These are phyloP conservation scores for Fraxinus sp. DNA, from an alignment of 305 asterid species.

Conservation along the genomic window DNA sequence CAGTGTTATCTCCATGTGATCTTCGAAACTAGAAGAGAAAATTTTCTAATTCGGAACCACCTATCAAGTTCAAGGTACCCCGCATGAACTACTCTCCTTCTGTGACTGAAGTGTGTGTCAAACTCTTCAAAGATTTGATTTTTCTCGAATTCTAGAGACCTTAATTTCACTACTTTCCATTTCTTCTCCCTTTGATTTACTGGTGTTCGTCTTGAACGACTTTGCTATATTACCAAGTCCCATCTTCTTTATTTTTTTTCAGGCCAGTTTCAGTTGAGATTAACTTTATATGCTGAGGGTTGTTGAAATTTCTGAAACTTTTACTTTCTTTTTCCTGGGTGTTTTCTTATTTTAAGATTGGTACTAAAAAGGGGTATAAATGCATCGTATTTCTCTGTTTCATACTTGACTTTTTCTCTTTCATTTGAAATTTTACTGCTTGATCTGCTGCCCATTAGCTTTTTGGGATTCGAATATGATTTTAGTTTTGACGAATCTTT, in stretches of 20 bases:
- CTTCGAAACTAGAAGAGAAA: background rate
- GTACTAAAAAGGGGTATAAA: background rate
- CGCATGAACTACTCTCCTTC: slow-evolving; percentile 15
- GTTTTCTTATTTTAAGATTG: background rate
- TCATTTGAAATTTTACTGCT: slow-evolving; percentile 19
- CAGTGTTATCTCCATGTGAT: background rate
- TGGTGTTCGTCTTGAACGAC: background rate
- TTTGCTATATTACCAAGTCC: background rate
- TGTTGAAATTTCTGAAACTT: background rate
- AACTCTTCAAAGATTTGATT: slow-evolving; percentile 23
- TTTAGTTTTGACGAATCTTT: slow-evolving; percentile 38
- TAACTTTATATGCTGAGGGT: too few relatives aligned
- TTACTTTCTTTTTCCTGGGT: background rate
- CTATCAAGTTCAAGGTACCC: slow-evolving; percentile 26
- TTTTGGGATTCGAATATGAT: slow-evolving; percentile 32
- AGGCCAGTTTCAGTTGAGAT: background rate
- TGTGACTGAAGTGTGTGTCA: slow-evolving; percentile 2
- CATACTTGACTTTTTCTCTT: slow-evolving; percentile 8
- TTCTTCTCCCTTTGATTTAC: slow-evolving; percentile 3
- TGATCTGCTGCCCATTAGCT: slow-evolving; percentile 39
- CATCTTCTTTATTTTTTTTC: background rate
- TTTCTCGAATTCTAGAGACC: slow-evolving; percentile 22
- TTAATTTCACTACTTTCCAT: slow-evolving; percentile 5
- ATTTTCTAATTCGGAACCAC: slow-evolving; percentile 7
- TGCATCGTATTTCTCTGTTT: slow-evolving; percentile 8